Evolutionary conservation across 2,329 filamentous ascomycete species (phyloP).

Genomic region (Nemania bipapillata): DNA sequence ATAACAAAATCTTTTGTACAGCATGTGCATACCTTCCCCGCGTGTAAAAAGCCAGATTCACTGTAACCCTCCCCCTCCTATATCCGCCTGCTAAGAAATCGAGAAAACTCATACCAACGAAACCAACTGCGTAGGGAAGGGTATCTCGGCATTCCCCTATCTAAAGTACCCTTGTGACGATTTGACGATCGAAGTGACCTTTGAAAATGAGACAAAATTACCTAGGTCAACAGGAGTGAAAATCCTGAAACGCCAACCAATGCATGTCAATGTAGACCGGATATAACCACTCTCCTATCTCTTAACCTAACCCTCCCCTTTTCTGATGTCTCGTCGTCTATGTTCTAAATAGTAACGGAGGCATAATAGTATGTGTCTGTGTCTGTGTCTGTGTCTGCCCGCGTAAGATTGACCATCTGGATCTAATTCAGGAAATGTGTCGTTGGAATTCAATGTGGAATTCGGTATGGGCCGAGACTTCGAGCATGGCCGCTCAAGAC

Average conservation of each 20-base stretch:
- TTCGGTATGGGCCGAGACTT: constrained; percentile 2
- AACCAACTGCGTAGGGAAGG: constrained; percentile 28
- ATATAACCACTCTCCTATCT: constrained; percentile 26
- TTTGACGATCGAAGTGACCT: constrained; percentile 20
- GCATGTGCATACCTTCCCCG: constrained; percentile 16
- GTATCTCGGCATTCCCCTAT: constrained; percentile 34
- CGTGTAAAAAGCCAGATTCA: constrained; percentile 22
- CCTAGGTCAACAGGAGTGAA: constrained; percentile 23
- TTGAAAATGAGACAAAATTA: constrained; percentile 33
- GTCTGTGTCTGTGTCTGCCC: constrained; percentile 14
- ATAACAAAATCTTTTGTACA: constrained; percentile 18
- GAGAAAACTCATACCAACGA: constrained; percentile 7
- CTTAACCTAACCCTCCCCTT: constrained; percentile 16
- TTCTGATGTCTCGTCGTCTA: constrained; percentile 26
- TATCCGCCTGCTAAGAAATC: constrained; percentile 12
- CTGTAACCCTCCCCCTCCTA: constrained; percentile 6
- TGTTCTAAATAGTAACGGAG: constrained; percentile 33
- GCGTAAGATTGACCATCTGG: constrained; percentile 2
- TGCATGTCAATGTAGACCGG: constrained; percentile 37
- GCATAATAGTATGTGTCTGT: constrained; percentile 23
- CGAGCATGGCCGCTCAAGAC: not conserved
- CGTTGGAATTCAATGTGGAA: constrained; percentile 1
- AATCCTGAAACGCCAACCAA: constrained; percentile 41
- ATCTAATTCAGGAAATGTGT: constrained; percentile 23
- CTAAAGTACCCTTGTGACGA: constrained; percentile 17